Conservation (phyloP, 331 rosid genomes). For the Pyrus hybrid region DNA sequence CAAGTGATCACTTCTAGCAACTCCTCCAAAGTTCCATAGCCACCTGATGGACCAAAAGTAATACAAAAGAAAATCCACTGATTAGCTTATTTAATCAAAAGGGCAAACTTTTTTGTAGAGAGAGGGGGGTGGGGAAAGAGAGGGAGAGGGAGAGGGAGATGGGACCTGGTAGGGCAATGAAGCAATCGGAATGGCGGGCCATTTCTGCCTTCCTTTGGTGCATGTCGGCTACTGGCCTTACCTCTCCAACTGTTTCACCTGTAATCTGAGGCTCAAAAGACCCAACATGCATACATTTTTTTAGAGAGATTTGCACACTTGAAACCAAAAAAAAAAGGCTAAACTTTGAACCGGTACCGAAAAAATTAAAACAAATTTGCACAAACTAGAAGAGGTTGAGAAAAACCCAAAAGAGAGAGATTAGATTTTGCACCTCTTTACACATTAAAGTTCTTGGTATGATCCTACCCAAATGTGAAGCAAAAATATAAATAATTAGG, state of each 20-base stretch:
- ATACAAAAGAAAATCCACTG: not conserved
- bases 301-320: not conserved
- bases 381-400: not conserved
- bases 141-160: not conserved
- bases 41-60: constrained; percentile 21
- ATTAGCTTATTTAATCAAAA: not conserved
- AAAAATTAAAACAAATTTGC: not conserved
- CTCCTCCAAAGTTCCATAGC: constrained; percentile 60
- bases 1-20: constrained; percentile 49
- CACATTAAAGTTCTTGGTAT: constrained; percentile 44
- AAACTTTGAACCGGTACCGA: not conserved
- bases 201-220: constrained; percentile 61
- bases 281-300: not conserved
- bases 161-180: constrained; percentile 58
- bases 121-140: no score
- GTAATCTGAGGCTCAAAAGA: constrained; percentile 33
- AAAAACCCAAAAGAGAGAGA: not conserved
- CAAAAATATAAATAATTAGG: not conserved
- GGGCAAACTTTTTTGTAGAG: no score
- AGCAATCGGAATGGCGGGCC: constrained; percentile 61
- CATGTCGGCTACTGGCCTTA: constrained; percentile 49
- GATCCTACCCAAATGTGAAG: constrained; percentile 24
- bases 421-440: constrained; percentile 26
- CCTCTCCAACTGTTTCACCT: constrained; percentile 60
- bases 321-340: constrained; percentile 2